These are phyloP conservation scores for Forsythia suspensa DNA, from an alignment of 257 asterid genomes.

Conservation along the genomic window DNA sequence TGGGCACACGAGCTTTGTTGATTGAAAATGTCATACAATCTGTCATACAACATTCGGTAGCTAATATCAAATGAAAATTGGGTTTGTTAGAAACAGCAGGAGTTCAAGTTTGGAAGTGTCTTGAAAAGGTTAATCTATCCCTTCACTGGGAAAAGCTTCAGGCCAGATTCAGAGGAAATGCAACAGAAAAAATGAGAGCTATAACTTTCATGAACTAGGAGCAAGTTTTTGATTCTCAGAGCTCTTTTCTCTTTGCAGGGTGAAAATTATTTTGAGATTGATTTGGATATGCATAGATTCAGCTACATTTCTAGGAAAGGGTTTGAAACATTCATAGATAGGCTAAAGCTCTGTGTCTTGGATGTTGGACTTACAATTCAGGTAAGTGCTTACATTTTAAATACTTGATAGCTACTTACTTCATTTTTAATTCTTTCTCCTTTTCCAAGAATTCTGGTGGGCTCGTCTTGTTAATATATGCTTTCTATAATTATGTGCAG, in stretches of 20 bases:
- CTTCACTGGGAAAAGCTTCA: not conserved
- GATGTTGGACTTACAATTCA: conserved; percentile 95
- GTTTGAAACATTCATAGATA: conserved; percentile 68
- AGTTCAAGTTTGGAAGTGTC: not conserved
- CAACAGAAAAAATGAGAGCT: not conserved
- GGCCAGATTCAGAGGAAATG: not conserved
- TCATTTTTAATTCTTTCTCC: not conserved
- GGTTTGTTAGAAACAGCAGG: not conserved
- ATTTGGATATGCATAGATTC: conserved; percentile 95
- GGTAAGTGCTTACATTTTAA: conserved; percentile 43
- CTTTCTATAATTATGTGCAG: conserved; percentile 34
- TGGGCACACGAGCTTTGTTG: too few species aligned
- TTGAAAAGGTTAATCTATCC: not conserved
- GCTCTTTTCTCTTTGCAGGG: conserved; percentile 49
- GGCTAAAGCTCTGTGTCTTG: conserved; percentile 75
- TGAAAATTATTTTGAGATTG: conserved; percentile 85
- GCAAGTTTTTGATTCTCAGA: conserved; percentile 1
- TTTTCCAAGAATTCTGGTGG: not conserved
- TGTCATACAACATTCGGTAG: not conserved
- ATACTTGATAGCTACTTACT: not conserved
- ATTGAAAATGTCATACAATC: too few species aligned
- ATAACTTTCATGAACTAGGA: not conserved
- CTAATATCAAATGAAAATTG: not conserved
- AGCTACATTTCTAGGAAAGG: conserved; percentile 91
- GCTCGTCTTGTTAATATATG: conserved; percentile 5